Evolutionary conservation across 345 rosid genomes (phyloP), one percentile per base, ranked within the genome.

Genomic region (Lepidium didymum): DNA sequence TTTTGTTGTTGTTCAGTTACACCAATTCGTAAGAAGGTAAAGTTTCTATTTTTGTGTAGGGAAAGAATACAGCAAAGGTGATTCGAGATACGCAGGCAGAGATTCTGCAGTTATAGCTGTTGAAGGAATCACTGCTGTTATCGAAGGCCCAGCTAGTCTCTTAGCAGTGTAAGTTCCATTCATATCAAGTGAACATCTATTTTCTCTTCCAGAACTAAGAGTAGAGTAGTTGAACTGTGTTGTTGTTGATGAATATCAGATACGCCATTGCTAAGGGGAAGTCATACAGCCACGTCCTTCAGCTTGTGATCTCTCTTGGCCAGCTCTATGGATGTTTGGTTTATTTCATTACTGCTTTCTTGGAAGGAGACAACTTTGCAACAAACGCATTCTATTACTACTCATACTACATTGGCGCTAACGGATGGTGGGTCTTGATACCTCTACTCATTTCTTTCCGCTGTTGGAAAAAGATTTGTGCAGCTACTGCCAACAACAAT

Each of bases 61-160:
- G 97, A 94, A 91, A 81, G 95, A 94, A 62, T 93, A 93, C 69
- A 88, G 97, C 79, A 93, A 93, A 88, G 97, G 97, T 45, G 98
- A 93, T 78, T 93, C 97, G 0, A 83, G 98, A 75, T 93, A 93
- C 66, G 98, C 68, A 4, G 91, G 79, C 1, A 84, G 96, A 68
- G 98, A 93, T 64, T 69, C 95, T 7, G 87, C 81, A 2, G 54
- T 91, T 33, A 79, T 93, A 51, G 46, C 89, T 52, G 87, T 93
- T 59, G 97, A 94, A 81, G 99, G 96, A 12, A 68, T 94, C 55
- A 91, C 97, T 50, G 86, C 94, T 41, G 97, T 85, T 73, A 18
- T 94, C 0, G 95, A 82, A 77, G 99, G 99, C 64, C 99, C 96
- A 3, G 86, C 94, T 44, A 67, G 71, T 77, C 87, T 94, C 70